phyloP scores from a whole-genome alignment of 2,329 filamentous ascomycete genomes.

The Amylocarpus encephaloides region DNA sequence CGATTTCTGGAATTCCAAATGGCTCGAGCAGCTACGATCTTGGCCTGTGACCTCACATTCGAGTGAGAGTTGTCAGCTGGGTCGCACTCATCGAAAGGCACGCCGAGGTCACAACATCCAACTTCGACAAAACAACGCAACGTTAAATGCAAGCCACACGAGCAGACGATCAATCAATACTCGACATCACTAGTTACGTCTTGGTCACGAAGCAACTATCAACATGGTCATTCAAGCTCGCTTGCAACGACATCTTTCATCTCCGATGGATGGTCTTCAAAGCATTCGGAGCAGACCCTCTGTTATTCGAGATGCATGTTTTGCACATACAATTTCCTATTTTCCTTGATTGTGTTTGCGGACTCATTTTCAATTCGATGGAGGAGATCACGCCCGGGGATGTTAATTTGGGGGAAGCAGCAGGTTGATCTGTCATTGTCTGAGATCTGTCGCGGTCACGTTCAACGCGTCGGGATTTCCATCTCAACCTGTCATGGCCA shows the following conservation, averaged over 20 bases:
- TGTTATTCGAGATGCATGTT: slow-evolving; percentile 23
- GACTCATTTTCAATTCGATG: slow-evolving; percentile 19
- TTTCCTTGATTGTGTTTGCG: slow-evolving; percentile 20
- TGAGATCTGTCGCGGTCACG: background rate
- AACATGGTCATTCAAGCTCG: slow-evolving; percentile 29
- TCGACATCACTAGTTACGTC: slow-evolving; percentile 22
- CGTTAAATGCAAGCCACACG: slow-evolving; percentile 11
- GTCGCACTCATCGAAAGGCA: slow-evolving; percentile 32
- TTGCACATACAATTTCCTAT: slow-evolving; percentile 21
- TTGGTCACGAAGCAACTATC: slow-evolving; percentile 21
- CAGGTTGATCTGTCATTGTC: background rate
- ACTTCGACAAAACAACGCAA: slow-evolving; percentile 22
- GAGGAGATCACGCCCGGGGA: slow-evolving; percentile 24
- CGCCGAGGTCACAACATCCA: slow-evolving; percentile 30
- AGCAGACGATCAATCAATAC: slow-evolving; percentile 14
- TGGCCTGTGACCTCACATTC: slow-evolving; percentile 25
- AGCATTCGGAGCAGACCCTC: slow-evolving; percentile 28
- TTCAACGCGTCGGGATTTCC: background rate
- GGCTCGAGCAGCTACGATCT: slow-evolving; percentile 31
- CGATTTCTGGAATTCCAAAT: slow-evolving; percentile 29
- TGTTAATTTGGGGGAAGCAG: slow-evolving; percentile 11
- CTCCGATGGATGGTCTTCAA: slow-evolving; percentile 13
- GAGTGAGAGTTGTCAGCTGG: slow-evolving; percentile 21
- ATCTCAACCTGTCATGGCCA: background rate
- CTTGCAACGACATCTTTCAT: slow-evolving; percentile 18